Base-by-base conservation (phyloP, 1,284 basidiomycete genomes). In the Hemileia vastatrix region DNA sequence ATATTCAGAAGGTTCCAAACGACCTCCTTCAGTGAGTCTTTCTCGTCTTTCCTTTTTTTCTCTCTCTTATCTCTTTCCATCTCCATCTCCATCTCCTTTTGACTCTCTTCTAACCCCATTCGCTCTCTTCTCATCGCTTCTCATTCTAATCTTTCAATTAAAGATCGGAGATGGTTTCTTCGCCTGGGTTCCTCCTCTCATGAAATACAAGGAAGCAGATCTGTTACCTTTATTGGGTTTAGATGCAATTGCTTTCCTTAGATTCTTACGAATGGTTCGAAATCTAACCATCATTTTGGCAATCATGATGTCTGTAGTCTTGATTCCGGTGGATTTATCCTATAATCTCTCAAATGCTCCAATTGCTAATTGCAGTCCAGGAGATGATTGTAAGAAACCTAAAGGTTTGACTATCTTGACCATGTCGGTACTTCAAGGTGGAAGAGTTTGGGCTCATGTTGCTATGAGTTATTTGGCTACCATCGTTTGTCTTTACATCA, bases 211-310 rank as follows among this genome's bases (percentile, higher is more conserved):
- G 70, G 94, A 98, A 76, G 84, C 86, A 32, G 86, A 91, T 68
- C 83, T 97, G 51, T 80, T 96, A 36, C 84, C 88, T 68, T 91
- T 93, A 75, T 82, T 96, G 71, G 94, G 81, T 15, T 83, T 96
- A 19, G 94, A 98, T 74, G 94, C 92, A 0, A 86, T 91, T 55
- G 83, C 88, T 13, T 98, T 89, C 77, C 83, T 98, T 18, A 86
- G 93, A 23, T 96, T 97, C 76, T 81, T 87, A 27, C 85, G 91
- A 65, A 84, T 98, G 79, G n/a, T n/a, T n/a, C n/a, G n/a, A n/a
- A n/a, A n/a, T n/a, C n/a, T n/a, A n/a, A n/a, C n/a, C n/a, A n/a
- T n/a, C n/a, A n/a, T n/a, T n/a, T n/a, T n/a, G n/a, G n/a, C n/a
- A n/a, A n/a, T n/a, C n/a, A n/a, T n/a, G n/a, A n/a, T n/a, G n/a